Conservation (phyloP, 129 eudicot species). For the Saussurea involucrata region DNA sequence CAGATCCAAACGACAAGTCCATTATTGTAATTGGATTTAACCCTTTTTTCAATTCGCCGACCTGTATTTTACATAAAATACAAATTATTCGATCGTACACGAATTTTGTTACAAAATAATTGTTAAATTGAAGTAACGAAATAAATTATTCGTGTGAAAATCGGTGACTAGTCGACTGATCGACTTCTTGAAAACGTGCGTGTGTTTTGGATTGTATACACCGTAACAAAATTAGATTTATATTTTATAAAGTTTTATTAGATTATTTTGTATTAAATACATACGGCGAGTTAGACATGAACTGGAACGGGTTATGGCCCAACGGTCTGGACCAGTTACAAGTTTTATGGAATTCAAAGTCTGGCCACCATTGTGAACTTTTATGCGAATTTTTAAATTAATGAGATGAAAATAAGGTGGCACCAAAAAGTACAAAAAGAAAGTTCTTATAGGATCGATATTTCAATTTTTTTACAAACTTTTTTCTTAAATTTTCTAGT, state of each 20-base stretch:
- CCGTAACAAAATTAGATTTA: background rate
- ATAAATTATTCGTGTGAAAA: background rate
- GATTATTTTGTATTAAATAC: background rate
- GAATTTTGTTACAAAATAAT: background rate
- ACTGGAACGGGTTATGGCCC: too few relatives aligned
- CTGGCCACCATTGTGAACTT: too few relatives aligned
- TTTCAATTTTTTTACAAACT: too few relatives aligned
- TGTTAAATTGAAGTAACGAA: background rate
- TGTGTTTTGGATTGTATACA: background rate
- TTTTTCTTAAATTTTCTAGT: too few relatives aligned
- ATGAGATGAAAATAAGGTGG: too few relatives aligned
- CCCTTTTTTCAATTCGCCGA: conserved; percentile 87
- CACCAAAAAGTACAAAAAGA: too few relatives aligned
- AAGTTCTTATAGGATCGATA: too few relatives aligned
- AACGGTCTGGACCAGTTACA: too few relatives aligned
- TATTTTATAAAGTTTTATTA: too few relatives aligned
- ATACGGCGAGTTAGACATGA: too few relatives aligned
- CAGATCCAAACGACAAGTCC: conserved; percentile 68
- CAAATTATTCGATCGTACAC: background rate
- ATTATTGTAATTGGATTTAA: conserved; percentile 74
- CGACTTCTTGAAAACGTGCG: background rate
- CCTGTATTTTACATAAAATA: conserved; percentile 36
- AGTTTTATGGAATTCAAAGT: too few relatives aligned
- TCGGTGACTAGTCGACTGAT: background rate
- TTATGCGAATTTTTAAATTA: too few relatives aligned